A percentile compares a stretch with the other conserved stretches of the same genome.
Evolutionary conservation across 495 filamentous ascomycete species (phyloP).

Genomic region (Penicillium pulvis): DNA sequence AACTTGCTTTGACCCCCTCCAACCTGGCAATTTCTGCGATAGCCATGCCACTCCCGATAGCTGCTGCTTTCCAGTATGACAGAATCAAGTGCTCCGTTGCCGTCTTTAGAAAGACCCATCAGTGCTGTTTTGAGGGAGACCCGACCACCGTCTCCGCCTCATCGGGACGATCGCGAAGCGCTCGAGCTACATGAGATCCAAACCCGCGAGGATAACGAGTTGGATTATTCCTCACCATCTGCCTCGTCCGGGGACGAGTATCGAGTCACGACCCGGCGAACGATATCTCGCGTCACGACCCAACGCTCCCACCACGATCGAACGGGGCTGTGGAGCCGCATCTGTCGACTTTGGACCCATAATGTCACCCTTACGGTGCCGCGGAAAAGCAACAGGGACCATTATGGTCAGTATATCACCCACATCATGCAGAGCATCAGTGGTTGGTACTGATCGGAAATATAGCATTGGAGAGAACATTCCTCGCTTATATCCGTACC

Average conservation of each 20-base stretch:
- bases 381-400: conserved; percentile 49
- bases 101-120: conserved; percentile 11
- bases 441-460: not conserved
- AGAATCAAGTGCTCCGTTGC: not conserved
- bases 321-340: conserved; percentile 24
- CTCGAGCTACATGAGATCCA: conserved; percentile 42
- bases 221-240: conserved; percentile 31
- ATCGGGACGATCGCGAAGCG: conserved; percentile 27
- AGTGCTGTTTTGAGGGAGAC: conserved; percentile 12
- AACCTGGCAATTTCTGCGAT: not conserved
- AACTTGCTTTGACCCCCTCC: conserved; percentile 8
- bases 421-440: not conserved
- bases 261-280: conserved; percentile 31
- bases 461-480: conserved; percentile 77
- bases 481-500: conserved; percentile 75
- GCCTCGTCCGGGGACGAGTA: conserved; percentile 42
- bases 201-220: conserved; percentile 24
- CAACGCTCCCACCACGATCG: conserved; percentile 20
- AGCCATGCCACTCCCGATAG: not conserved
- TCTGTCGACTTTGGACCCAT: conserved; percentile 42
- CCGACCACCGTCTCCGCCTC: conserved; percentile 26
- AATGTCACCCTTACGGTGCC: conserved; percentile 45
- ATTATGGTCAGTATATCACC: conserved; percentile 38
- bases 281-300: conserved; percentile 22
- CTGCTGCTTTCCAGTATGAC: conserved; percentile 13